Conservation (phyloP, 2,329 filamentous ascomycete species). For the Pseudogymnoascus sp. region DNA sequence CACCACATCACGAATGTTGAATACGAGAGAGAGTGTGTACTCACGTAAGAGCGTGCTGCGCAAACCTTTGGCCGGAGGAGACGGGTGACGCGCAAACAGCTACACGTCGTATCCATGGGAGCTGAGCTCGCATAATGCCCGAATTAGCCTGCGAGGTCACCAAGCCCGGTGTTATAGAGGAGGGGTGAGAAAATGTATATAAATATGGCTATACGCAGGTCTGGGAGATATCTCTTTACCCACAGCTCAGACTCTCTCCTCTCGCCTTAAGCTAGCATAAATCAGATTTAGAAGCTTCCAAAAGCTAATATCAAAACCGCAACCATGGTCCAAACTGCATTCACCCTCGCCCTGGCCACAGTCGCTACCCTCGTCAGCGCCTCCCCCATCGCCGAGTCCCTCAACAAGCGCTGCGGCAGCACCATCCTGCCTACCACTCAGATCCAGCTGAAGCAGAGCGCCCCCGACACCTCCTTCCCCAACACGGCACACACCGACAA, state of each 20-base stretch:
- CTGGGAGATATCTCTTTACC: not conserved
- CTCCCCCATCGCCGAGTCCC: not conserved
- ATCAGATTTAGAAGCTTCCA: not conserved
- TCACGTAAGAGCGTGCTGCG: not conserved
- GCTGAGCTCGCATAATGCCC: not conserved
- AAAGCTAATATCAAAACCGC: not conserved
- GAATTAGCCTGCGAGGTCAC: not conserved
- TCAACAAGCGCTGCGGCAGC: conserved; percentile 3
- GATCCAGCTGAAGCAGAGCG: not conserved
- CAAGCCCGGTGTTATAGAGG: not conserved
- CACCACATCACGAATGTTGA: not conserved
- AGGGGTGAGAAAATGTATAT: not conserved
- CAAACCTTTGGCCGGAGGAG: not conserved
- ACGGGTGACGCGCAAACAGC: not conserved
- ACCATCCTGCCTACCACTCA: not conserved
- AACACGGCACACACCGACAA: not conserved
- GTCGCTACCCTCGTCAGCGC: not conserved
- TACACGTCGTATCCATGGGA: not conserved
- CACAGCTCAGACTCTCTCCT: not conserved
- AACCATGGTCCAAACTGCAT: not conserved
- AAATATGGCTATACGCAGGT: not conserved
- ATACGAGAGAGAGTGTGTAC: not conserved
- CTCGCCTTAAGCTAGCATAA: not conserved
- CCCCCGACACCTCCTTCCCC: not conserved
- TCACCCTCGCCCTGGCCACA: not conserved